These are phyloP conservation scores for Peronospora tabacina DNA, from an alignment of 352 stramenopile species.

Conservation along the genomic window DNA sequence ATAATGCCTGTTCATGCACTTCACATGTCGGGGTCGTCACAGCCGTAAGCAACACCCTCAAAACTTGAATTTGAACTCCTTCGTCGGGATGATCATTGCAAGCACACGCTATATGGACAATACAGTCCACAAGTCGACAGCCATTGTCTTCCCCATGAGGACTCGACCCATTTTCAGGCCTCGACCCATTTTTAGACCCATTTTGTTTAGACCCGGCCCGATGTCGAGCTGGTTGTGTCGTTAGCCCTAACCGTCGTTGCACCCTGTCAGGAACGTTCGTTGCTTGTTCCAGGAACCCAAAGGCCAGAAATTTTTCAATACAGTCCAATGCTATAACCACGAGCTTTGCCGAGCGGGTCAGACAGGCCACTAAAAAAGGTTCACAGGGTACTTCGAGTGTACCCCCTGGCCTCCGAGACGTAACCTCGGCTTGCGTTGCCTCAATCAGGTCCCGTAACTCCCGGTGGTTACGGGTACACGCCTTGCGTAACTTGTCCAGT, in stretches of 20 bases:
- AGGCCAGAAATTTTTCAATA: conserved; percentile 87
- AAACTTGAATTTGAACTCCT: conserved; percentile 89
- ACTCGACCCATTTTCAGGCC: background rate
- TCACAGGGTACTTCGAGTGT: conserved; percentile 54
- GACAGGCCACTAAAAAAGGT: conserved; percentile 62
- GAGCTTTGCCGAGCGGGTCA: conserved; percentile 71
- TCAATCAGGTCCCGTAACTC: conserved; percentile 70
- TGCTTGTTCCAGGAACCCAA: conserved; percentile 72
- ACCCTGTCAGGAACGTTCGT: conserved; percentile 54
- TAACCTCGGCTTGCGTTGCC: conserved; percentile 38
- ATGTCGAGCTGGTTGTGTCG: conserved; percentile 27
- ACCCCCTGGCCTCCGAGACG: conserved; percentile 25
- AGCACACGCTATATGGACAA: conserved; percentile 85
- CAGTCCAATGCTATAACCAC: conserved; percentile 79
- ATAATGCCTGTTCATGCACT: conserved; percentile 89
- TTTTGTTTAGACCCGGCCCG: conserved; percentile 21
- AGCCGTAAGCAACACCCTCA: conserved; percentile 87
- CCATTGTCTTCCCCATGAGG: too few species aligned
- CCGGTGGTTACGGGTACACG: conserved; percentile 59
- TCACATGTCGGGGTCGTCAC: conserved; percentile 87
- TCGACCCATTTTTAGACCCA: conserved; percentile 13
- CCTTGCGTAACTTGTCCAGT: conserved; percentile 71
- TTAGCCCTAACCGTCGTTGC: conserved; percentile 56
- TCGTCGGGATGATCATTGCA: conserved; percentile 89
- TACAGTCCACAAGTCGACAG: conserved; percentile 81